phyloP scores from a whole-genome alignment of 75 land plant genomes.

The Larix kaempferi region DNA sequence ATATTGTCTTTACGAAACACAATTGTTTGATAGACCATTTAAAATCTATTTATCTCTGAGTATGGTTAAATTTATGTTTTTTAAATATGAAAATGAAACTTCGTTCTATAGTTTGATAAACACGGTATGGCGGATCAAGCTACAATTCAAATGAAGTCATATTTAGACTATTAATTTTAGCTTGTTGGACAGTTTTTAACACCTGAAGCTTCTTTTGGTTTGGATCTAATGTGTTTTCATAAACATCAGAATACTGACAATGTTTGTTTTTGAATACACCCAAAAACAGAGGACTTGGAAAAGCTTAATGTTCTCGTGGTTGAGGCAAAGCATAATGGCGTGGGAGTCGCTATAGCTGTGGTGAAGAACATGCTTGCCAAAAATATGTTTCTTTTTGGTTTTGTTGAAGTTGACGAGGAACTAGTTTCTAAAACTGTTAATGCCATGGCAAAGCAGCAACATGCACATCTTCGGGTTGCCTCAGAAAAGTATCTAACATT shows the following conservation, averaged over 20 bases:
- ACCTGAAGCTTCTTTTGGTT: neutral
- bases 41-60: conserved; percentile 78
- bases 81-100: neutral
- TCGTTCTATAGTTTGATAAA: neutral
- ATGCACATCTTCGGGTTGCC: conserved; percentile 29
- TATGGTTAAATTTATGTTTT: conserved; percentile 14
- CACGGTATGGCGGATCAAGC: neutral
- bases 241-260: neutral
- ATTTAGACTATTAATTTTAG: neutral
- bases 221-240: neutral
- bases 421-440: conserved; percentile 22
- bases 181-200: neutral
- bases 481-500: conserved; percentile 32
- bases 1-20: conserved; percentile 90
- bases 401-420: conserved; percentile 36
- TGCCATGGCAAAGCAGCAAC: conserved; percentile 31
- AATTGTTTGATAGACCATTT: conserved; percentile 62
- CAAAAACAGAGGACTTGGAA: conserved; percentile 38
- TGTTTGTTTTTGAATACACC: neutral
- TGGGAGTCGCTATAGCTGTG: conserved; percentile 31
- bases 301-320: conserved; percentile 28
- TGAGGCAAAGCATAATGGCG: conserved; percentile 34
- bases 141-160: neutral
- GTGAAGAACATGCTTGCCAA: conserved; percentile 45
- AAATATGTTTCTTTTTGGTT: conserved; percentile 57